Evolutionary conservation across 805 yeast genomes (phyloP).

Genomic region (Wickerhamiella azyma): DNA sequence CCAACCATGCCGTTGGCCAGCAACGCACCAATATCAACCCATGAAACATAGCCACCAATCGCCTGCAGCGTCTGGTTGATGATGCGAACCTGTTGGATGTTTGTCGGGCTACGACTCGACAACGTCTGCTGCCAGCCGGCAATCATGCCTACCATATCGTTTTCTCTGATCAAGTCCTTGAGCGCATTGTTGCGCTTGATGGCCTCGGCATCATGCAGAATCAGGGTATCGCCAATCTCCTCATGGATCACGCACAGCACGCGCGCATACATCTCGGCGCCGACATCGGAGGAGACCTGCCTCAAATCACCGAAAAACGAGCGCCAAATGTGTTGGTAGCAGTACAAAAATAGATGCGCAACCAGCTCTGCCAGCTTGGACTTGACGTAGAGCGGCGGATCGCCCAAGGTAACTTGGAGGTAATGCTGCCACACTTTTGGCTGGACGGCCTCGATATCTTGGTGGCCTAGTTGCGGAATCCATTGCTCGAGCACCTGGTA

Average conservation of each 20-base stretch:
- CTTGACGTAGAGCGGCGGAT: conserved; percentile 31
- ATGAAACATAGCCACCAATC: conserved; percentile 76
- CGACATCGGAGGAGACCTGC: conserved; percentile 29
- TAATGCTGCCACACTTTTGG: conserved; percentile 36
- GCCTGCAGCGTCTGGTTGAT: conserved; percentile 45
- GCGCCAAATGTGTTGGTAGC: conserved; percentile 38
- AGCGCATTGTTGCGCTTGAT: conserved; percentile 52
- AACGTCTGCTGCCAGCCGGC: conserved; percentile 54
- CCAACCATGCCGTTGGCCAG: conserved; percentile 38
- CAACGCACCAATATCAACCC: conserved; percentile 78
- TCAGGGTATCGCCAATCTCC: conserved; percentile 87
- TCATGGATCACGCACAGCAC: conserved; percentile 64
- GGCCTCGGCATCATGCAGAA: conserved; percentile 47
- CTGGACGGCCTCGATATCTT: conserved; percentile 36
- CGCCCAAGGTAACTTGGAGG: conserved; percentile 20
- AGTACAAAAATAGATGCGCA: conserved; percentile 36
- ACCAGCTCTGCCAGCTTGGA: conserved; percentile 47
- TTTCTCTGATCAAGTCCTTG: conserved; percentile 69
- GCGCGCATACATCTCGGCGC: conserved; percentile 61
- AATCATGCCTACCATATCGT: conserved; percentile 57
- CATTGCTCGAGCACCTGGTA: conserved; percentile 56
- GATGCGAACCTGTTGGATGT: conserved; percentile 31
- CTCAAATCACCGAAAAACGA: conserved; percentile 38
- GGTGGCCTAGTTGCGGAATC: conserved; percentile 32
- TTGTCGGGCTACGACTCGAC: conserved; percentile 24